Evolutionary conservation across 257 asterid species (phyloP), one percentile per base, ranked within the genome.

Genomic region (Nicotiana obtusifolia): DNA sequence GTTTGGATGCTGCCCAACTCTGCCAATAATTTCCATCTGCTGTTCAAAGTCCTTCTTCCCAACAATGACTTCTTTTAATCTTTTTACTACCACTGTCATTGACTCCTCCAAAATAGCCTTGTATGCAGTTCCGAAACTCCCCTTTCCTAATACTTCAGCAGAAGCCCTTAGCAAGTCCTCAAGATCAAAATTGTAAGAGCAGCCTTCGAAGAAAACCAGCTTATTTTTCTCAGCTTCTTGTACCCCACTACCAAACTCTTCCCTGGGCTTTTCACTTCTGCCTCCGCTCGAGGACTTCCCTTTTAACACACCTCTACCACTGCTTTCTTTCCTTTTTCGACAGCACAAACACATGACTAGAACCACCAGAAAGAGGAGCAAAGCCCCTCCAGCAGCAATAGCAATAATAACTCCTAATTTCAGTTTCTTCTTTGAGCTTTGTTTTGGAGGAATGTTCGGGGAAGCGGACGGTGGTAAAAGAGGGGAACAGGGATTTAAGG

Each of bases 91-190:
- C 64, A 95, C 98, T 0, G 99, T 95, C 0, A 93, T 95, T 3
- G 97, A 87, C 90, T 95, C 99, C 87, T 95, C 99, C 87, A 95
- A 83, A 41, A 90, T 94, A 7, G 98, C 99, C 89, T 93, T 95
- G 82, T 93, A 95, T 5, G 97, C 95, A 14, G 99, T 95, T 24
- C 99, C 99, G 65, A 90, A 95, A 82, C 97, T 93, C 76, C 99
- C 99, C 85, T 93, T 95, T 35, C 99, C 97, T 22, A 95, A 89
- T 56, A 93, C 97, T 86, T 93, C 98, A 3, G 99, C 98, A 0
- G 99, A 95, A 4, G 98, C 99, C 90, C 98, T 92, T 83, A 95
- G 81, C 66, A 95, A 84, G 90, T 95, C 99, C 88, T 95, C 99
- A 4, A 95, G 97, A 84, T 95, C 99, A 78, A 95, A 95, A 88